Conservation (phyloP, 2,329 filamentous ascomycete genomes). For the Curvularia spicifera region DNA sequence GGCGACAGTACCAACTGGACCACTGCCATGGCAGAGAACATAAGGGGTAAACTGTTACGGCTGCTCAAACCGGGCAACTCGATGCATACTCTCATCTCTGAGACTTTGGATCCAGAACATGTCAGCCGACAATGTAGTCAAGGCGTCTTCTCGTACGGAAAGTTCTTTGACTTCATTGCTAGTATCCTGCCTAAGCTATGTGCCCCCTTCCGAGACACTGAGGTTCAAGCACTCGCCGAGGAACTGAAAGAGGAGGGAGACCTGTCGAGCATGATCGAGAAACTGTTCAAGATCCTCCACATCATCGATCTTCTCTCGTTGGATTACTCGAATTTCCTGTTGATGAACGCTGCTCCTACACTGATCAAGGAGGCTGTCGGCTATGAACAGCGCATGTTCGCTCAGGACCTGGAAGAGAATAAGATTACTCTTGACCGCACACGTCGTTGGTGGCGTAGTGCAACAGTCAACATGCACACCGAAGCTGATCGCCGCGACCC, state of each 20-base stretch:
- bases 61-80: constrained; percentile 73
- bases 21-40: constrained; percentile 71
- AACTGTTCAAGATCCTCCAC: constrained; percentile 75
- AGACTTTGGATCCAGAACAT: constrained; percentile 75
- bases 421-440: constrained; percentile 64
- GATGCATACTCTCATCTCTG: constrained; percentile 76
- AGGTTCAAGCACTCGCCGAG: constrained; percentile 72
- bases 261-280: constrained; percentile 72
- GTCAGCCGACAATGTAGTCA: constrained; percentile 71
- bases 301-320: constrained; percentile 80
- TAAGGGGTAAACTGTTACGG: constrained; percentile 73
- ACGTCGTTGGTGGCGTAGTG: constrained; percentile 69
- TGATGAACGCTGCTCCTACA: constrained; percentile 73
- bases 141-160: constrained; percentile 80
- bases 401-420: constrained; percentile 66
- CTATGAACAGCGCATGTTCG: constrained; percentile 77
- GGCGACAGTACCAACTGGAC: constrained; percentile 72
- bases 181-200: constrained; percentile 79
- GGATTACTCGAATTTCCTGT: constrained; percentile 82
- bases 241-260: constrained; percentile 58
- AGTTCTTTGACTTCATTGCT: constrained; percentile 79
- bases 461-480: constrained; percentile 67
- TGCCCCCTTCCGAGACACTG: constrained; percentile 78
- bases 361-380: constrained; percentile 73
- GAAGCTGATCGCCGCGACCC: constrained; percentile 74